Evolutionary conservation across 306 rosid genomes (phyloP), one percentile per base, ranked within the genome.

Genomic region (Oxytropis ochrocephala): DNA sequence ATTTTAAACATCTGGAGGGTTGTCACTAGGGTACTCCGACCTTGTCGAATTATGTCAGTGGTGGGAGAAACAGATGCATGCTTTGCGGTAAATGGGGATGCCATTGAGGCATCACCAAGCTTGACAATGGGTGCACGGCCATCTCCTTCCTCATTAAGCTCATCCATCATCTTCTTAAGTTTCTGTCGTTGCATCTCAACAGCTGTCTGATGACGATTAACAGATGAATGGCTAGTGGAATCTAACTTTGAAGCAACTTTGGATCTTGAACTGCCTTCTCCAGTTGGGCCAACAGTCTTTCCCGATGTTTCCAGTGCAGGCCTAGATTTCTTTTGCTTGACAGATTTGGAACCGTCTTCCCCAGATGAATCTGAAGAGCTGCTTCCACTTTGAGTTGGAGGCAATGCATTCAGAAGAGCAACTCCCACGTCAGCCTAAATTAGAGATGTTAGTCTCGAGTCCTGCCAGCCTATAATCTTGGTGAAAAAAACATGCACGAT

Each of bases 71-170:
- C 96, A 14, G 99, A 95, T 11, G 99, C 99, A 82, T 95, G 97
- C 79, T 95, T 95, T 17, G 99, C 99, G 0, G 99, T 95, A 85
- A 95, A 95, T 4, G 99, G 99, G 24, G 99, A 95, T 62, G 99
- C 99, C 99, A 95, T 95, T 63, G 99, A 95, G 59, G 99, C 99
- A 74, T 95, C 99, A 17, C 99, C 99, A 62, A 95, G 99, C 87
- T 87, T 91, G 77, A 95, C 99, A 48, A 89, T 13, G 9, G 99
- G 95, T 38, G 88, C 67, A 4, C 94, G 97, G 16, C 97, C 95
- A 81, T 91, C 99, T 4, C 97, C 91, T 33, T 87, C 99, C 83
- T 95, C 99, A 59, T 95, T 95, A 79, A 95, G 84, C 63, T 91
- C 99, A 64, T 91, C 99, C 79, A 95, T 80, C 79, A 91, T 50